Conservation (phyloP, 495 filamentous ascomycete species). For the Xylaria bambusicola region DNA sequence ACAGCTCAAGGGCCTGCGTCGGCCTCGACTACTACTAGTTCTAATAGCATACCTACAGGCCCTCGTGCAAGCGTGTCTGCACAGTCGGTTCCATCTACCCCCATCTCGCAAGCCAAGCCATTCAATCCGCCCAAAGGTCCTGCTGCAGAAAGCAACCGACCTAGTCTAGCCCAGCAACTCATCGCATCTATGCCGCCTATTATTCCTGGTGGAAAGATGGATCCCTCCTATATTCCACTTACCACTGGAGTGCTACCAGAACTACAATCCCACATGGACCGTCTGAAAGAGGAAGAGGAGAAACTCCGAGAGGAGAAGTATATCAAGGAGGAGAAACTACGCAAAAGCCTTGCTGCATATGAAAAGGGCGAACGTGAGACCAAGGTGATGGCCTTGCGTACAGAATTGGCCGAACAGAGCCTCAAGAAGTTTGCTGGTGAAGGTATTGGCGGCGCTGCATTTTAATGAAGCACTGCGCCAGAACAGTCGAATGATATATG, state of each 20-base stretch:
- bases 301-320: constrained; percentile 45
- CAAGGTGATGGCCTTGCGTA: constrained; percentile 45
- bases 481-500: no score
- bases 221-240: constrained; percentile 32
- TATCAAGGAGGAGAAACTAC: constrained; percentile 46
- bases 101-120: constrained; percentile 35
- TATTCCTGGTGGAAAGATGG: constrained; percentile 47
- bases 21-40: constrained; percentile 28
- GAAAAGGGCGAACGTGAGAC: constrained; percentile 48
- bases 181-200: constrained; percentile 43
- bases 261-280: constrained; percentile 38
- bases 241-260: constrained; percentile 42
- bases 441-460: constrained; percentile 43
- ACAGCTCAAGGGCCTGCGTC: constrained; percentile 36
- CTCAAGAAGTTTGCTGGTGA: constrained; percentile 49
- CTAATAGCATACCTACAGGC: constrained; percentile 45
- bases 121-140: constrained; percentile 56
- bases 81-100: constrained; percentile 29
- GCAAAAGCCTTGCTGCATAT: constrained; percentile 44
- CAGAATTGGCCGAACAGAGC: constrained; percentile 46
- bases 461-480: constrained; percentile 28
- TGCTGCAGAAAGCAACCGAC: constrained; percentile 38
- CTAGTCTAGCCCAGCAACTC: constrained; percentile 43
- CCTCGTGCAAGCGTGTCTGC: constrained; percentile 37
- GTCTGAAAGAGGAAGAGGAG: constrained; percentile 50